Conservation (phyloP, 2,329 filamentous ascomycete genomes). For the Alternaria ventricosa region DNA sequence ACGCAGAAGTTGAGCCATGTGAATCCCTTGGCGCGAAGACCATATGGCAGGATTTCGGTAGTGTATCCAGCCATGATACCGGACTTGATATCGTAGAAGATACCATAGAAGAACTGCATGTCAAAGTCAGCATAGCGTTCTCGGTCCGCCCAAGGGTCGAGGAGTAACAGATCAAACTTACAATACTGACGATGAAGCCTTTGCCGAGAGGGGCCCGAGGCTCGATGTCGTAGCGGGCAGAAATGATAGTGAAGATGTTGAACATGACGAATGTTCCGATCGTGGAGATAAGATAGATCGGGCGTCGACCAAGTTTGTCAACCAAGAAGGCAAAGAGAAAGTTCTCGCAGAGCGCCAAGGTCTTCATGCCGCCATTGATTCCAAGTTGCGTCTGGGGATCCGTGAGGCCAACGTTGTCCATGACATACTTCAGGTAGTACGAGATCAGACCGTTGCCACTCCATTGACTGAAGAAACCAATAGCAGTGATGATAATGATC, state of each 20-base stretch:
- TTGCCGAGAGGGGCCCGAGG: constrained; percentile 4
- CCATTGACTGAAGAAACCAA: constrained; percentile 50
- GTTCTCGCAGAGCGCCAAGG: constrained; percentile 48
- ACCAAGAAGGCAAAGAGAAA: constrained; percentile 42
- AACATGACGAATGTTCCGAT: constrained; percentile 53
- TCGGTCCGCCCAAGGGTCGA: neutral
- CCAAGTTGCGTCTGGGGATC: constrained; percentile 42
- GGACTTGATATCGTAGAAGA: constrained; percentile 20
- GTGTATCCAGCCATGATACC: constrained; percentile 33
- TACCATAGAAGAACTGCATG: constrained; percentile 13
- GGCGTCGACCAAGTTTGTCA: constrained; percentile 52
- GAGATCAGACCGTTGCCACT: constrained; percentile 50
- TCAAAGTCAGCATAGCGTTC: neutral
- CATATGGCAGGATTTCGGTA: constrained; percentile 43
- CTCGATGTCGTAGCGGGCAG: constrained; percentile 27
- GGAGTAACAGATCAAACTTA: neutral
- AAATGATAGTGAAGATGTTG: constrained; percentile 50
- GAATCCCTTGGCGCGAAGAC: constrained; percentile 26
- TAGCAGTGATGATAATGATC: constrained; percentile 47
- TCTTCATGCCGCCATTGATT: constrained; percentile 50
- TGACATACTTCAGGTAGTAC: constrained; percentile 47
- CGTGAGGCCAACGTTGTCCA: constrained; percentile 49
- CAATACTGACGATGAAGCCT: constrained; percentile 13
- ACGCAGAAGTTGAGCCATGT: constrained; percentile 13
- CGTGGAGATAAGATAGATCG: constrained; percentile 52